These are phyloP conservation scores for Spathaspora gorwiae DNA, from an alignment of 805 yeast genomes.

Conservation along the genomic window DNA sequence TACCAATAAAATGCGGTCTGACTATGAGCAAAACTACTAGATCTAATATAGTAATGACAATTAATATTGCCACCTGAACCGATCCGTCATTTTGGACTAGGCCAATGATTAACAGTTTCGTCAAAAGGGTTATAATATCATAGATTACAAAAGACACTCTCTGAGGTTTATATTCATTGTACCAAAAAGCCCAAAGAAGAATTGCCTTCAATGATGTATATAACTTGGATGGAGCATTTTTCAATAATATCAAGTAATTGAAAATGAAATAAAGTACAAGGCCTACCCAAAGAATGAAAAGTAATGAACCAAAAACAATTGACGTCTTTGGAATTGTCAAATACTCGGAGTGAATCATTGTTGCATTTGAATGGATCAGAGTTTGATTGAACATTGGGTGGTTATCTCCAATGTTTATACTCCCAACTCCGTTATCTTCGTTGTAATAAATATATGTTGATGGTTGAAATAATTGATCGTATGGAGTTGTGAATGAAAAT, in stretches of 20 bases:
- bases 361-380: neutral
- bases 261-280: slow-evolving; percentile 18
- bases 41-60: slow-evolving; percentile 30
- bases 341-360: neutral
- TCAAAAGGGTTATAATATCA: slow-evolving; percentile 28
- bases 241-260: slow-evolving; percentile 22
- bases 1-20: slow-evolving; percentile 24
- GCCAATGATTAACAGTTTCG: slow-evolving; percentile 42
- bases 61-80: slow-evolving; percentile 39
- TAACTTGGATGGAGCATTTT: slow-evolving; percentile 23
- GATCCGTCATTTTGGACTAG: slow-evolving; percentile 40
- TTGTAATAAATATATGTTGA: neutral
- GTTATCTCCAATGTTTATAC: neutral
- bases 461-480: slow-evolving; percentile 12
- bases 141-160: slow-evolving; percentile 33
- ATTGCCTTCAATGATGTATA: slow-evolving; percentile 47
- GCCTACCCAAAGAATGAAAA: slow-evolving; percentile 21
- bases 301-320: slow-evolving; percentile 27
- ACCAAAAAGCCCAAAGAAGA: slow-evolving; percentile 43
- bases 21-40: slow-evolving; percentile 16
- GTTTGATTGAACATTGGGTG: neutral
- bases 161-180: slow-evolving; percentile 41
- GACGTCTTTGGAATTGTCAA: slow-evolving; percentile 12
- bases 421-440: neutral
- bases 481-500: slow-evolving; percentile 21